Evolutionary conservation across 2,329 filamentous ascomycete species (phyloP), one percentile per base, ranked within the genome.

Genomic region (Colletotrichum limetticola): DNA sequence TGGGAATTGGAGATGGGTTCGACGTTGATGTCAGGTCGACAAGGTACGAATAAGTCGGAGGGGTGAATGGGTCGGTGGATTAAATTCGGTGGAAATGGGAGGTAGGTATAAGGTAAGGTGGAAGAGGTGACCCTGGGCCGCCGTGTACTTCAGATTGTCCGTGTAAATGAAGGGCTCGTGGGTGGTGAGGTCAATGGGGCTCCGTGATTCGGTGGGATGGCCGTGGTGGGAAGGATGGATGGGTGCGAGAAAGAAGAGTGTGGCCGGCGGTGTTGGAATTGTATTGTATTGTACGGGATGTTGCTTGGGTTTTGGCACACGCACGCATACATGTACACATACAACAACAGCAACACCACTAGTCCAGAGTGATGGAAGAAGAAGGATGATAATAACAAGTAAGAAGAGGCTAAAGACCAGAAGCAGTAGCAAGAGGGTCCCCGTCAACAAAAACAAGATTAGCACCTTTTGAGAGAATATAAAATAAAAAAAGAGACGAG

Each of bases 131-230:
- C 46, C 26, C 49, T 28, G 24, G 46, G 55, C 56, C 64, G 46
- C 53, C 16, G 28, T 35, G 46, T 63, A 53, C 64, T 59, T 71
- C 52, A 68, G 65, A 68, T 71, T 58, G 66, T 72, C 70, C 70
- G 70, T 72, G 70, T 72, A 69, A 69, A 69, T 64, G 70, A 69
- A 68, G 59, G 55, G 70, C 70, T 72, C 69, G 69, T 68, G 66
- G 60, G 70, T 49, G 68, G 52, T 46, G 66, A 63, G 46, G 30
- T 68, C 59, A 68, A 58, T 59, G 66, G 59, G 57, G 66, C 46
- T 30, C 66, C 66, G 70, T 72, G 70, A 66, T 72, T 72, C 66
- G 66, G 66, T 64, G 42, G 42, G 58, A 56, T 70, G 60, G 37
- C 37, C 37, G 53, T 65, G 67, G 53, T n/a, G 63, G 63, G 65